Evolutionary conservation across 202 grass and related monocot species (phyloP), one percentile per base, ranked within the genome.

Genomic region (Eragrostis tef): DNA sequence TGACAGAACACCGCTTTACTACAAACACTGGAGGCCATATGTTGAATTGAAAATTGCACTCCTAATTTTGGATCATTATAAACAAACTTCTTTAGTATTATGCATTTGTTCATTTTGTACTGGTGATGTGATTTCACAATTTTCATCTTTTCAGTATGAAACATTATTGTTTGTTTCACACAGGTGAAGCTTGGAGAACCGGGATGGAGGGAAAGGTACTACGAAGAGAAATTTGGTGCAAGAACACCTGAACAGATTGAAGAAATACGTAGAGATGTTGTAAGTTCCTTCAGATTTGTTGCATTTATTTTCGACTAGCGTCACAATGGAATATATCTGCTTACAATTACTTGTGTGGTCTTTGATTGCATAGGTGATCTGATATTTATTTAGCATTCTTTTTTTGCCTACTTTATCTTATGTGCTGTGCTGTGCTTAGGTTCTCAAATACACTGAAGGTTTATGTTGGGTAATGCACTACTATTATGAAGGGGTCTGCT

Each of bases 381-480:
- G 36, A 53, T 71, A 21, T 47, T 48, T 64, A 21, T 46, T 76
- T 81, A 25, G 34, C 70, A 11, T 66, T 46, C 26, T 53, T 12
- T 43, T 15, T 79, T 51, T 67, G 7, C 4, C n/a, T 21, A 60
- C 59, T 34, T 74, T 42, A 79, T 65, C 48, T 77, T 85, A 16
- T 72, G 19, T 60, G 66, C 78, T 73, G 43, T 67, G 13, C 34
- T 39, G 34, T 39, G 10, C 29, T 83, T 87, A 94, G 92, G 89
- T 89, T 74, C 83, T 86, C 49, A 95, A 89, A 87, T 99, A 95
- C 64, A 87, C 93, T 45, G 93, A 99, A 99, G 96, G 96, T 51
- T 80, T 99, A 71, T 99, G 96, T 75, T 99, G 96, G 96, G 93
- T 99, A 45, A 99, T 99, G 96, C 96, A 96, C 68, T 99, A 96